phyloP scores from a whole-genome alignment of 306 rosid species.

The Malus asiatica region DNA sequence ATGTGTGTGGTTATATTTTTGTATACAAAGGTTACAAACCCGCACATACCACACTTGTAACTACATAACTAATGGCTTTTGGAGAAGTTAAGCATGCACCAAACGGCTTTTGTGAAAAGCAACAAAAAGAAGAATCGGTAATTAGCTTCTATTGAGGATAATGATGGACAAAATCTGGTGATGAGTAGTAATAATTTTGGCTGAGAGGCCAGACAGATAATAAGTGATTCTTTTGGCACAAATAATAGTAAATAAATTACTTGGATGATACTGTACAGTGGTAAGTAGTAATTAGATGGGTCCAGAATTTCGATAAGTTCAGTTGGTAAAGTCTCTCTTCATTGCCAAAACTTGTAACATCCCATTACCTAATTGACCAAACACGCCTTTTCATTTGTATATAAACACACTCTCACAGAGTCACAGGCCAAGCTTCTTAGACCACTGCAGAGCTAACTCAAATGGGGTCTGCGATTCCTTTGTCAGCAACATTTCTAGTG shows the following conservation, averaged over 20 bases:
- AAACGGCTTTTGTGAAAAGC: background rate
- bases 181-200: background rate
- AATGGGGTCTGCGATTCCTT: conserved; percentile 27
- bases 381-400: conserved; percentile 4
- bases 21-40: background rate
- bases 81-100: background rate
- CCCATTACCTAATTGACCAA: conserved; percentile 13
- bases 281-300: background rate
- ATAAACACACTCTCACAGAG: conserved; percentile 6
- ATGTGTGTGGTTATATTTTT: no score
- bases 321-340: conserved; percentile 15
- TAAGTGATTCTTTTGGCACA: background rate
- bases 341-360: background rate
- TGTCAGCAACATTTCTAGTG: conserved; percentile 9
- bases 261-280: conserved; percentile 18
- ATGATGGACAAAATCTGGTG: background rate
- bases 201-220: background rate
- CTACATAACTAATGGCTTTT: background rate
- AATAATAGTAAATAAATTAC: background rate
- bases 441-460: conserved; percentile 1
- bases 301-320: background rate
- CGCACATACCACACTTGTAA: background rate
- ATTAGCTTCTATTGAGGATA: background rate
- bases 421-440: background rate
- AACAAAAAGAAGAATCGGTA: background rate